Conservation (phyloP, 116 monocot genomes). For the Posidonia oceanica region DNA sequence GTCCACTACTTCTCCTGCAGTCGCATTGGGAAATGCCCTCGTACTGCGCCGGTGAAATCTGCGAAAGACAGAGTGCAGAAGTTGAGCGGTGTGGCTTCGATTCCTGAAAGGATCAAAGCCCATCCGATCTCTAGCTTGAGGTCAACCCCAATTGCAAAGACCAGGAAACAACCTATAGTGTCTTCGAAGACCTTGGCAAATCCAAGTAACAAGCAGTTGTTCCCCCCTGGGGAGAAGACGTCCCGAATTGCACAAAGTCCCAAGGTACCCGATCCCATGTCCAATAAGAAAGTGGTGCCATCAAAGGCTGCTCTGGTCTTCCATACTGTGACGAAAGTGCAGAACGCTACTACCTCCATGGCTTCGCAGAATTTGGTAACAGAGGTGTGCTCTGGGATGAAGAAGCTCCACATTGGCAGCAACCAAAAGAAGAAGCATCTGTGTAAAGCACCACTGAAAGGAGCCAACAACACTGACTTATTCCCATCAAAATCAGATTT, state of each 20-base stretch:
- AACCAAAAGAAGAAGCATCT: background rate
- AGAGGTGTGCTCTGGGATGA: conserved; percentile 34
- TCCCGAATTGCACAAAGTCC: conserved; percentile 22
- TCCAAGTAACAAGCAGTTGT: conserved; percentile 20
- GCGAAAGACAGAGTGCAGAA: conserved; percentile 28
- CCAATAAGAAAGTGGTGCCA: conserved; percentile 14
- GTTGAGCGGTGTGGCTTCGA: conserved; percentile 20
- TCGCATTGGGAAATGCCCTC: conserved; percentile 36
- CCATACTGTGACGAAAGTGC: conserved; percentile 24
- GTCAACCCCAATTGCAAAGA: conserved; percentile 27
- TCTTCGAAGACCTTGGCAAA: conserved; percentile 27
- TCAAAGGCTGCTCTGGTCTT: conserved; percentile 23
- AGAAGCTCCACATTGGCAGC: conserved; percentile 28
- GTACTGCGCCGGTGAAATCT: conserved; percentile 59
- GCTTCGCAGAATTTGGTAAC: conserved; percentile 1
- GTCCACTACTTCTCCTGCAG: conserved; percentile 15
- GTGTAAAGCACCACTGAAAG: background rate
- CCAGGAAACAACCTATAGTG: background rate
- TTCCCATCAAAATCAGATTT: background rate
- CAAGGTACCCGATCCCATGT: conserved; percentile 7
- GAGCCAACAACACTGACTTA: background rate
- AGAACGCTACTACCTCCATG: background rate
- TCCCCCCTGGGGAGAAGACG: conserved; percentile 9
- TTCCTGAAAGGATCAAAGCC: conserved; percentile 33
- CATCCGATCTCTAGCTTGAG: conserved; percentile 54